Evolutionary conservation across 2,329 filamentous ascomycete species (phyloP).

Genomic region (Fusarium sp.): DNA sequence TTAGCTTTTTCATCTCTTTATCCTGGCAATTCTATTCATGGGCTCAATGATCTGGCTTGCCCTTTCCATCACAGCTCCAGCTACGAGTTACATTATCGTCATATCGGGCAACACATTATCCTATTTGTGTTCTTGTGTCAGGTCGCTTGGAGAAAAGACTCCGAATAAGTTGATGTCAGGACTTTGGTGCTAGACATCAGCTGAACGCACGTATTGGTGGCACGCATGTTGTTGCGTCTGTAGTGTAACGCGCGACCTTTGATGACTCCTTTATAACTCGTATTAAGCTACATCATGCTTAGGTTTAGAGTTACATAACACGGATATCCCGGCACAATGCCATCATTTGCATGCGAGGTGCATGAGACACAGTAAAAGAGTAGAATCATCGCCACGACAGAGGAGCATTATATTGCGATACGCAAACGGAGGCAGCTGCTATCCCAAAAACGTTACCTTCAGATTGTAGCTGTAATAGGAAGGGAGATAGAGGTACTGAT

Average conservation of each 20-base stretch:
- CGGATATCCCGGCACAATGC: not conserved
- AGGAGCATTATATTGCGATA: no score
- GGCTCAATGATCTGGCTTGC: no score
- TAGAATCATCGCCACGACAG: not conserved
- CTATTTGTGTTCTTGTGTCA: not conserved
- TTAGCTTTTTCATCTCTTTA: not conserved
- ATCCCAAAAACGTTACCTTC: not conserved
- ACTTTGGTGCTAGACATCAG: not conserved
- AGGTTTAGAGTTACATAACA: not conserved
- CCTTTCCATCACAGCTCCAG: no score
- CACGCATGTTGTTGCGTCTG: not conserved
- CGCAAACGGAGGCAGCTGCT: not conserved
- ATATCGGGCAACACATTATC: not conserved
- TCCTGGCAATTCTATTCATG: not conserved
- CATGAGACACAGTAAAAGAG: not conserved
- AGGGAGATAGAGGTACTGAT: not conserved
- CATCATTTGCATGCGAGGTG: no score
- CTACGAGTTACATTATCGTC: no score
- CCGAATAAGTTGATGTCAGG: no score
- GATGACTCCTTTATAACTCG: not conserved
- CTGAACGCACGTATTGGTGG: not conserved
- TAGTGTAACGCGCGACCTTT: not conserved
- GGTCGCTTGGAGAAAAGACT: not conserved
- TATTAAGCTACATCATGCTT: not conserved
- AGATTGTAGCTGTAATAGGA: accelerated